Base-by-base conservation (phyloP, 345 rosid genomes). In the Punica granatum region DNA sequence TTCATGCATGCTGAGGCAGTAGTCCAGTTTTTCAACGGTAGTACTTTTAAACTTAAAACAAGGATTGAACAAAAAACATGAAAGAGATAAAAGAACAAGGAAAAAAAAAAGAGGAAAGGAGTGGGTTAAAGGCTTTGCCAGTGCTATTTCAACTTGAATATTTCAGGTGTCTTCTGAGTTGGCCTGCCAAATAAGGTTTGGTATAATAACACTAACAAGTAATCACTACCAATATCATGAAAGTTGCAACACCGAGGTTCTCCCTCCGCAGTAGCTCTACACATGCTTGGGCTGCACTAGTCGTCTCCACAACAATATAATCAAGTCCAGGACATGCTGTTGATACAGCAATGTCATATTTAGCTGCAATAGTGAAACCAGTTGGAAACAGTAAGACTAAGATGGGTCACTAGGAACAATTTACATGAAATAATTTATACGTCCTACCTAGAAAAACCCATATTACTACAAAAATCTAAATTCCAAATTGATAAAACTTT, bases 291-390 rank as follows among this genome's bases (percentile, higher is more conserved):
- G 98, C 99, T 56, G 98, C 88, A 66, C 78, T 77, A 70, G 91
- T 91, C 73, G 99, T 94, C 80, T 94, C 97, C 69, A 94, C 98
- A 75, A 94, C 96, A 73, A 94, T 83, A 76, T 83, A 86, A 71
- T 91, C 99, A 74, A 94, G 98, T 48, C 96, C 98, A 34, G 86
- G 80, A 67, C 99, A 94, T 37, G 98, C 97, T 25, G 98, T 94
- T 65, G 99, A 94, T 79, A 94, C 74, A 34, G 99, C 98, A 72
- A 91, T 88, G 78, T 94, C 98, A 60, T 89, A 94, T 72, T 91
- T 94, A 63, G 95, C 99, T 94, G 96, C 85, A 75, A 77, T 49
- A 69, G 60, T 15, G 75, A 69, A 64, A 69, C 10, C 12, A 69
- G 46, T 12, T 68, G 26, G 28, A 25, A 60, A 28, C 34, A 32